phyloP scores from a whole-genome alignment of 2,329 filamentous ascomycete species.

The Fusarium pseudonygamai region DNA sequence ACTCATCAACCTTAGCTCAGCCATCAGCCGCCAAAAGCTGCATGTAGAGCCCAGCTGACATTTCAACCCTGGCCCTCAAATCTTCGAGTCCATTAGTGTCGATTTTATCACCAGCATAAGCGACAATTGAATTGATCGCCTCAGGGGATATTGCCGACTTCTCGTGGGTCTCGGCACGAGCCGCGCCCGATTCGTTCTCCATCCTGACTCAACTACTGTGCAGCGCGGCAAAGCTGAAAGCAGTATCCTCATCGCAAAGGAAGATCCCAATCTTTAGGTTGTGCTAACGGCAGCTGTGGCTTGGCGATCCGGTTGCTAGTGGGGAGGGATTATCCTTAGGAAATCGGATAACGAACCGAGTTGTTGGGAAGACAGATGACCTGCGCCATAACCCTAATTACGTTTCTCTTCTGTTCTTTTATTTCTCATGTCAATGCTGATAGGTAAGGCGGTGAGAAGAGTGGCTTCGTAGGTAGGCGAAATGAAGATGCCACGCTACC shows the following conservation, averaged over 20 bases:
- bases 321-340: background rate
- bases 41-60: background rate
- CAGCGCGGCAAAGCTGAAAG: background rate
- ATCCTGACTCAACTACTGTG: background rate
- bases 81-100: background rate
- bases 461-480: background rate
- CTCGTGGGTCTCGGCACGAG: conserved; percentile 7
- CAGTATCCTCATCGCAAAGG: background rate
- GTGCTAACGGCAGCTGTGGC: background rate
- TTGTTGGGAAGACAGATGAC: background rate
- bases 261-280: background rate
- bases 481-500: background rate
- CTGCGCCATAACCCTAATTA: background rate
- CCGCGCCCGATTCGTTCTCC: background rate
- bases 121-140: background rate
- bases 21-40: background rate
- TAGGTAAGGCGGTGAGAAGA: background rate
- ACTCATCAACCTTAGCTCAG: background rate
- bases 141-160: background rate
- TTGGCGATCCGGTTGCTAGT: background rate
- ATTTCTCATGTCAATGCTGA: background rate
- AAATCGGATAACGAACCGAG: background rate
- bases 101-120: background rate
- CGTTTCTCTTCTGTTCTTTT: background rate
- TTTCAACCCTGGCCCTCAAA: background rate